Evolutionary conservation across 2,329 filamentous ascomycete genomes (phyloP).

Genomic region (Neofusicoccum ribis): DNA sequence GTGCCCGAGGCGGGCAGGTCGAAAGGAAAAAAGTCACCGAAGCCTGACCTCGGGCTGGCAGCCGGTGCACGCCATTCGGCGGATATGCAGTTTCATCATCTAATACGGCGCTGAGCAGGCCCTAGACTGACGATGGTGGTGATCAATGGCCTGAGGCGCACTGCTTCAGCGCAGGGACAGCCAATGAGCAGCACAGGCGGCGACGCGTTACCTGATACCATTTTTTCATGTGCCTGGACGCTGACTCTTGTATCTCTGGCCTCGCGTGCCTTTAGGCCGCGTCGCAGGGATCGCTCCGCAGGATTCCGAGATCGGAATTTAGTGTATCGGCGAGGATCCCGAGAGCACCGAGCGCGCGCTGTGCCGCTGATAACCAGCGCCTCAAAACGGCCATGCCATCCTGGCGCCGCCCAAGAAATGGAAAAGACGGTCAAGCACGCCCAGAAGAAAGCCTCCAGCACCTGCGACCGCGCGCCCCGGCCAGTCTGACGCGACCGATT

Average conservation of each 20-base stretch:
- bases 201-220: not conserved
- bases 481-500: not conserved
- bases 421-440: slow-evolving; percentile 1
- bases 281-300: not conserved
- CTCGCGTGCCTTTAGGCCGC: not conserved
- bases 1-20: not conserved
- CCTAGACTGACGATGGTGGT: not conserved
- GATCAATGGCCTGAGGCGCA: slow-evolving; percentile 4
- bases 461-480: not conserved
- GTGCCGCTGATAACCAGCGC: slow-evolving; percentile 16
- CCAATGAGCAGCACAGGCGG: not conserved
- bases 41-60: not conserved
- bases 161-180: not conserved
- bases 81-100: not conserved
- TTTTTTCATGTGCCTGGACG: slow-evolving; percentile 10
- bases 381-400: not conserved
- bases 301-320: not conserved
- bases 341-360: slow-evolving; percentile 2
- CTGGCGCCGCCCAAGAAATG: not conserved
- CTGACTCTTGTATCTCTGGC: slow-evolving; percentile 11
- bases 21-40: not conserved
- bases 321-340: not conserved
- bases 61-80: not conserved
- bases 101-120: not conserved
- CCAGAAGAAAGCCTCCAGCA: not conserved